These are phyloP conservation scores for Penicillium sp. DNA, from an alignment of 2,329 filamentous ascomycete genomes.

Conservation along the genomic window DNA sequence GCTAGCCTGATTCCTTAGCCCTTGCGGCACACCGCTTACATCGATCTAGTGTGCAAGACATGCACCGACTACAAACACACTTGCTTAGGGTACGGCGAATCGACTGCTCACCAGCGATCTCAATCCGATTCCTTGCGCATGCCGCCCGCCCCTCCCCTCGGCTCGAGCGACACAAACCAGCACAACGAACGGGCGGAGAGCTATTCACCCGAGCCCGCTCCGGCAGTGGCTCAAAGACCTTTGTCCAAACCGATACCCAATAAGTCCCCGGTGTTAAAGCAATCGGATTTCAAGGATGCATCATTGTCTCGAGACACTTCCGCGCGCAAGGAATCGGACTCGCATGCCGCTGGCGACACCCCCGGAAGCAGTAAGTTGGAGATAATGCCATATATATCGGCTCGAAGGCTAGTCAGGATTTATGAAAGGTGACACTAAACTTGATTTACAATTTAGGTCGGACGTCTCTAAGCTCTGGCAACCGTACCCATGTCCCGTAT, in stretches of 20 bases:
- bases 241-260: conserved; percentile 7
- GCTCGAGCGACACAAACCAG: conserved; percentile 19
- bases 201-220: conserved; percentile 28
- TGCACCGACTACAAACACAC: conserved; percentile 70
- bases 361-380: conserved; percentile 39
- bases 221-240: conserved; percentile 8
- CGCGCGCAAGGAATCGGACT: conserved; percentile 27
- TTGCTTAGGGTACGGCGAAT: conserved; percentile 67
- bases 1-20: background rate
- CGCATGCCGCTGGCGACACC: conserved; percentile 28
- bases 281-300: conserved; percentile 18
- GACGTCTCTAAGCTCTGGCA: conserved; percentile 38
- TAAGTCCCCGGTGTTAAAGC: conserved; percentile 14
- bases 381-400: background rate
- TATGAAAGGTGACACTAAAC: conserved; percentile 8
- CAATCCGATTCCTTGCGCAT: conserved; percentile 30
- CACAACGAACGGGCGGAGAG: conserved; percentile 22
- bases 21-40: conserved; percentile 6
- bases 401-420: background rate
- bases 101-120: conserved; percentile 33
- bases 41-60: conserved; percentile 60
- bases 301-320: conserved; percentile 16
- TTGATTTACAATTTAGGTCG: conserved; percentile 24
- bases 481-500: conserved; percentile 66
- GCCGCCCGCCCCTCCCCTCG: conserved; percentile 18